phyloP scores from a whole-genome alignment of 306 rosid species.

The Alnus rubra region DNA sequence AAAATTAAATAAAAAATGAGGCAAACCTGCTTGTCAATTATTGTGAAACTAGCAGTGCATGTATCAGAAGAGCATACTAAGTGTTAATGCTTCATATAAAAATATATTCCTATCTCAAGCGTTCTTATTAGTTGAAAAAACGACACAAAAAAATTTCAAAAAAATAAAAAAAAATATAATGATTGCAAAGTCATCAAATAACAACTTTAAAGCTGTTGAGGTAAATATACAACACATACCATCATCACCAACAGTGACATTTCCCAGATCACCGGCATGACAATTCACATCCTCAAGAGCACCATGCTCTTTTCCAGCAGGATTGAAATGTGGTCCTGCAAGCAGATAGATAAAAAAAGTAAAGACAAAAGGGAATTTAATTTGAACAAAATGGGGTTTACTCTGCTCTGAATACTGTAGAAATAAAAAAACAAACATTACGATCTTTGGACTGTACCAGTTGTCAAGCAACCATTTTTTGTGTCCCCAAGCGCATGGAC shows the following conservation, averaged over 20 bases:
- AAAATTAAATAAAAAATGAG: constrained; percentile 22
- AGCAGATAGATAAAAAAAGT: not conserved
- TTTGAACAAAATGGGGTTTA: not conserved
- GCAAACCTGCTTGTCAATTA: constrained; percentile 72
- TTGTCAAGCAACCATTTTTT: constrained; percentile 93
- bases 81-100: not conserved
- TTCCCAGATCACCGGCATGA: constrained; percentile 98
- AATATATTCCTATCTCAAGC: not conserved
- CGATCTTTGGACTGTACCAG: constrained; percentile 51
- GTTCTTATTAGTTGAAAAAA: not conserved
- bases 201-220: not conserved
- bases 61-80: constrained; percentile 37
- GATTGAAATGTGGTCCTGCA: constrained; percentile 89
- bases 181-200: not conserved
- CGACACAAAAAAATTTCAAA: not conserved
- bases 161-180: not conserved
- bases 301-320: constrained; percentile 77
- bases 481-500: constrained; percentile 94
- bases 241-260: constrained; percentile 71
- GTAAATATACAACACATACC: constrained; percentile 46
- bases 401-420: not conserved
- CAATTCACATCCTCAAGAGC: constrained; percentile 77
- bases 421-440: not conserved
- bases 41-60: constrained; percentile 66
- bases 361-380: not conserved